Base-by-base conservation (phyloP, 768 basidiomycete genomes). In the Lepiota brunneoincarnata region DNA sequence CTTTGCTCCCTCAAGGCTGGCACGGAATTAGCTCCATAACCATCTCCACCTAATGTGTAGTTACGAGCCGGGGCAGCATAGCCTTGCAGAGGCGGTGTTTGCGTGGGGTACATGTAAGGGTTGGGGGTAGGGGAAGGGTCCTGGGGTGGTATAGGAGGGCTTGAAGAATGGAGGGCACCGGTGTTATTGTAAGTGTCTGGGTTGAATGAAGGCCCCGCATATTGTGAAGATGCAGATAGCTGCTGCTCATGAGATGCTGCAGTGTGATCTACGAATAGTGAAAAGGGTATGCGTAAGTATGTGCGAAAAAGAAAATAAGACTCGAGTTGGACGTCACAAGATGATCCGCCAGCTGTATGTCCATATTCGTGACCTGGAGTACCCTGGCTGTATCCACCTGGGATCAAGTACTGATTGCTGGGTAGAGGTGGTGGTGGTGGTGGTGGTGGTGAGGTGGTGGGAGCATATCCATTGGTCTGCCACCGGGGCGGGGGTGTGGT, bases 41-140 rank as follows among this genome's bases (percentile, higher is more conserved):
- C 77, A 49, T 76, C 76, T 17, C 81, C 83, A 4, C 81, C 79
- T 26, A 80, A 72, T 6, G 81, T 77, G 64, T 87, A 83, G 51
- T 70, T 75, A n/a, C 76, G 79, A 28, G 82, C 77, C 24, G 71
- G 69, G 23, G 68, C 67, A 23, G 53, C 59, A 36, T 58, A 51
- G 48, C 59, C 58, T 24, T 62, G 63, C 21, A 56, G 63, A 24
- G 59, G 63, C 18, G 61, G 61, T 34, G 61, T 56, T 14, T 61
- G 63, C 4, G 63, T 56, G 26, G 60, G 43, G 34, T 58, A 61
- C 61, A 69, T 61, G 55, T 68, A 69, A 28, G 62, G 64, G 38
- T 64, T 63, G 17, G 67, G 61, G 11, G 60, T 58, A n/a, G 57
- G 39, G 18, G 31, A 4, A 9, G 61, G 42, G 49, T 64, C 50